phyloP scores from a whole-genome alignment of 2,329 filamentous ascomycete genomes.

The Bertia moriformis region DNA sequence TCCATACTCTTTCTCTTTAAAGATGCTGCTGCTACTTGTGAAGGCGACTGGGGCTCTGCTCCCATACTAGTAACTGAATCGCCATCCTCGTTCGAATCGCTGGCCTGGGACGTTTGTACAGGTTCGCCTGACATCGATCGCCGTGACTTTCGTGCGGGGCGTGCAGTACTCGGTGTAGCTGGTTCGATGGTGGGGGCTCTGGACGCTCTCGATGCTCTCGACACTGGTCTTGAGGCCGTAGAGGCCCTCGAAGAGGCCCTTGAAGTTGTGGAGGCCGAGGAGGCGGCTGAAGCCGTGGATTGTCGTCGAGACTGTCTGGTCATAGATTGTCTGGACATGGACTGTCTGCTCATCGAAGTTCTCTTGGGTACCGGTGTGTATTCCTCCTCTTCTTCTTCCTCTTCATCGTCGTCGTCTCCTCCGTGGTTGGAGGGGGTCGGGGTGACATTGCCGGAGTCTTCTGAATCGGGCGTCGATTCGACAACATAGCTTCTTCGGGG shows the following conservation, averaged over 20 bases:
- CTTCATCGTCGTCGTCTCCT: conserved; percentile 4
- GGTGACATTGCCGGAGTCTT: background rate
- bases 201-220: too few relatives aligned
- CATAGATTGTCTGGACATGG: too few relatives aligned
- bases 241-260: too few relatives aligned
- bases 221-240: too few relatives aligned
- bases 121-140: background rate
- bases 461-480: background rate
- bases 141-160: background rate
- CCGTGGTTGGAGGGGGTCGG: background rate
- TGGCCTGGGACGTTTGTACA: background rate
- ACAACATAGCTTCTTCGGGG: background rate
- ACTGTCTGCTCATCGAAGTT: background rate
- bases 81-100: background rate
- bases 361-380: background rate
- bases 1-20: background rate
- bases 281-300: too few relatives aligned
- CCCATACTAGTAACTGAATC: background rate
- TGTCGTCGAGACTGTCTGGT: too few relatives aligned
- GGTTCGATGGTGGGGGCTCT: too few relatives aligned
- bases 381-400: conserved; percentile 6
- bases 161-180: background rate
- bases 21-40: background rate
- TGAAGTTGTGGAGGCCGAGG: too few relatives aligned
- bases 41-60: background rate